Evolutionary conservation across 306 rosid species (phyloP).

Genomic region (Quercus cerris): DNA sequence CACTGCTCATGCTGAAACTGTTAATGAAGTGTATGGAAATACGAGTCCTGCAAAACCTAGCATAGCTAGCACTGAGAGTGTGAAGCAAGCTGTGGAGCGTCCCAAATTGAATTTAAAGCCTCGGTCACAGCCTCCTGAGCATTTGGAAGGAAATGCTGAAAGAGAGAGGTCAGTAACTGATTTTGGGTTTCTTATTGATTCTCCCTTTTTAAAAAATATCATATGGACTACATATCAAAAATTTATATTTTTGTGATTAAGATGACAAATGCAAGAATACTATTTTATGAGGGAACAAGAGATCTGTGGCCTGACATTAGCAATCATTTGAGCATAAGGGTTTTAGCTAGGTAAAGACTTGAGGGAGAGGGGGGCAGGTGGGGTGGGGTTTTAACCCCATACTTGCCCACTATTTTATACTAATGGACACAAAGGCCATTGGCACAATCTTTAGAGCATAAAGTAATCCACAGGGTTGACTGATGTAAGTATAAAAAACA

Average conservation of each 20-base stretch:
- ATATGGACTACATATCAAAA: too few species aligned
- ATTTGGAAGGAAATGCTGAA: constrained; percentile 51
- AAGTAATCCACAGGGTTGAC: background rate
- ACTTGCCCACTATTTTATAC: too few species aligned
- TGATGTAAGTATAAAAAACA: background rate
- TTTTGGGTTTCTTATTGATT: constrained; percentile 11
- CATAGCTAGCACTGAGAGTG: constrained; percentile 52
- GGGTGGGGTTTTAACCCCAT: too few species aligned
- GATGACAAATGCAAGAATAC: background rate
- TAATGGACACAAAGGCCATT: too few species aligned
- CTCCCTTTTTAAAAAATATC: background rate
- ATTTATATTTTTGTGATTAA: background rate
- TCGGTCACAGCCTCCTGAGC: constrained; percentile 64
- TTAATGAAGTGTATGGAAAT: constrained; percentile 47
- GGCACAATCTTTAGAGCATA: background rate
- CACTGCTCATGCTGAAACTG: constrained; percentile 43
- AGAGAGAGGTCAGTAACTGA: constrained; percentile 63
- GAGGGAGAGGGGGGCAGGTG: too few species aligned
- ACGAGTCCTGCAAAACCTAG: constrained; percentile 48
- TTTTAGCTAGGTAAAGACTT: too few species aligned
- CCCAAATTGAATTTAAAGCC: constrained; percentile 91
- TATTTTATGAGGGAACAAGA: background rate
- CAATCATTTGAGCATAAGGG: background rate
- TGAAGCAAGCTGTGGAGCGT: constrained; percentile 62
- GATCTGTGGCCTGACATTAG: background rate